Percentiles rank a stretch among this genome's conserved stretches.
These are phyloP conservation scores for Camelina sativa DNA, from an alignment of 345 rosid species.

Conservation along the genomic window DNA sequence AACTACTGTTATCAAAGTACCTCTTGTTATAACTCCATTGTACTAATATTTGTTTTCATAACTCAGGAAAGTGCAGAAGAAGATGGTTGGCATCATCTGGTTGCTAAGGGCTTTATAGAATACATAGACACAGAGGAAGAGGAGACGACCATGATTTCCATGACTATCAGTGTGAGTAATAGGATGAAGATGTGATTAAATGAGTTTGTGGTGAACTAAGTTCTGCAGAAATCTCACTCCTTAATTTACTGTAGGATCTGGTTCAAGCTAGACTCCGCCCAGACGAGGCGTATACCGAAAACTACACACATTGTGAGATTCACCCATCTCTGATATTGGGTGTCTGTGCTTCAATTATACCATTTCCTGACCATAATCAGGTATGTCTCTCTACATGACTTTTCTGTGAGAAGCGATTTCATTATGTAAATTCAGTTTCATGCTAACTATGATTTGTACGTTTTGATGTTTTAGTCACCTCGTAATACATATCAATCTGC, in stretches of 20 bases:
- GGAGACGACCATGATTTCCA: conserved; percentile 98
- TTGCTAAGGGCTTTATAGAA: conserved; percentile 85
- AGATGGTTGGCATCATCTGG: conserved; percentile 95
- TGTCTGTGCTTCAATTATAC: conserved; percentile 98
- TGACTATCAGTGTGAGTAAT: conserved; percentile 91
- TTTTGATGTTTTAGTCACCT: conserved; percentile 67
- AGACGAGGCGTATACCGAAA: conserved; percentile 79
- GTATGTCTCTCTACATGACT: conserved; percentile 44
- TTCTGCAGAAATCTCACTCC: conserved; percentile 23
- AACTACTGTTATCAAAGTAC: not conserved
- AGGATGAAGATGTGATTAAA: not conserved
- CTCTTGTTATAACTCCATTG: not conserved
- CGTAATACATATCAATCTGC: conserved; percentile 99
- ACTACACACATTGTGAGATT: conserved; percentile 98
- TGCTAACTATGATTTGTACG: not conserved
- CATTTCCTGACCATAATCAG: conserved; percentile 99
- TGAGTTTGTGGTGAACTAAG: conserved; percentile 2
- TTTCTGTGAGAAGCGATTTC: conserved; percentile 2
- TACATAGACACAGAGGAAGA: conserved; percentile 98
- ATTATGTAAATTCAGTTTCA: conserved; percentile 12
- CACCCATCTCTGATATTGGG: conserved; percentile 97
- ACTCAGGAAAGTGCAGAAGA: conserved; percentile 83
- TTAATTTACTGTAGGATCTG: conserved; percentile 68
- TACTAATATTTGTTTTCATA: conserved; percentile 25
- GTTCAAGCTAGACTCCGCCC: conserved; percentile 80